Base-by-base conservation (phyloP, 2,329 filamentous ascomycete species). In the Xylariaceae sp. region DNA sequence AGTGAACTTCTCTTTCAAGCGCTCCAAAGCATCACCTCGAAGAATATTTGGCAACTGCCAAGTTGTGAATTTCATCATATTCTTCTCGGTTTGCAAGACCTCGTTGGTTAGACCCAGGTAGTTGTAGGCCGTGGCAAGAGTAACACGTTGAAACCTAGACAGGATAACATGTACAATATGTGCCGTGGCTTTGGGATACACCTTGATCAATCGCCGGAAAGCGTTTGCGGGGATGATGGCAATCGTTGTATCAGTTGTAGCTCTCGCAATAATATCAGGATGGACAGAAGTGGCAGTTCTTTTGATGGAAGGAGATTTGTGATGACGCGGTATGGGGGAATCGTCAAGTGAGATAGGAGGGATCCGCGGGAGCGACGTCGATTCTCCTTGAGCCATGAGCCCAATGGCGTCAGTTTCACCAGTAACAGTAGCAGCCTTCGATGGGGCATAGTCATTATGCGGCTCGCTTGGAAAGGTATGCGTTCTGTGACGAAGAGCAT, bases 121-220 rank as follows among this genome's bases (percentile, higher is more conserved):
- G 56, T 90, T 90, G 78, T 97, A 94, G 0, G 92, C 94, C 9
- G 95, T 97, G 0, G 92, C 89, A 56, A 99, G 84, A 0, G 94
- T 99, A 2, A 99, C 95, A 66, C 95, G 82, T 72, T 99, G 93
- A 55, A 99, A 87, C 53, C 95, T 85, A 2, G 95, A 97, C 37
- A 99, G 77, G 62, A 99, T 99, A 51, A 99, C 93, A 71, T 99
- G 94, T 4, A 99, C 92, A 64, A 99, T 97, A 70, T 99, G 95
- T 1, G 94, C 88, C 1, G 94, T 97, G 8, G 95, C 92, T 76
- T 95, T 96, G 8, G 94, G 94, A 68, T 97, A 99, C 23, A 97
- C 88, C 69, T 90, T 86, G 54, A 96, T 99, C 55, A 99, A 79
- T 7, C 95, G 87, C 56, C 92, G 86, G 68, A 99, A 99, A 2